A percentile compares a stretch with the other conserved stretches of the same genome.
Conservation (phyloP, 179 eudicot species). For the Beta macrorhiza region DNA sequence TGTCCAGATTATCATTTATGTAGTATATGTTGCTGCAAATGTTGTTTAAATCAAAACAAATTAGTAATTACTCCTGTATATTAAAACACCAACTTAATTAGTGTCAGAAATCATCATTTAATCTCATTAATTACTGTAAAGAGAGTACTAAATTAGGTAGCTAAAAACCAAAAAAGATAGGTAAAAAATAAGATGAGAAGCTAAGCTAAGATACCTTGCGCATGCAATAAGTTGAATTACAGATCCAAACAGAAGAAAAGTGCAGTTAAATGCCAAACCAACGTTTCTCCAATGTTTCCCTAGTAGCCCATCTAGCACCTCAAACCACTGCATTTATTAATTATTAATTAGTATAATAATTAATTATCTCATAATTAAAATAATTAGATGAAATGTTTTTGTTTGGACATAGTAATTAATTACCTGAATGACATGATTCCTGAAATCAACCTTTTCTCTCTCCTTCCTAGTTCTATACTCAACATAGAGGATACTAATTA, state of each 20-base stretch:
- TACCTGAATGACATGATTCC: slow-evolving; percentile 57
- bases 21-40: slow-evolving; percentile 52
- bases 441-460: slow-evolving; percentile 47
- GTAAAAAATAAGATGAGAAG: background rate
- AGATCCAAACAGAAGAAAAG: slow-evolving; percentile 55
- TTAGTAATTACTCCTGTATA: background rate
- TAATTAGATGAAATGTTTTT: background rate
- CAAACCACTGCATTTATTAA: slow-evolving; percentile 43
- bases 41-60: background rate
- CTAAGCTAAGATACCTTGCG: slow-evolving; percentile 38
- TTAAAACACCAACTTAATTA: background rate
- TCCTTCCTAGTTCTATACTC: slow-evolving; percentile 49
- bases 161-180: background rate
- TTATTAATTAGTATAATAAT: background rate
- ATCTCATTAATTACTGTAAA: background rate
- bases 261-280: slow-evolving; percentile 54
- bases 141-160: background rate
- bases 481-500: slow-evolving; percentile 45
- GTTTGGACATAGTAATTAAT: background rate
- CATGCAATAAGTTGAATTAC: slow-evolving; percentile 58
- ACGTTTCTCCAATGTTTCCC: slow-evolving; percentile 50
- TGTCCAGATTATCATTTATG: slow-evolving; percentile 52
- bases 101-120: slow-evolving; percentile 11
- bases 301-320: slow-evolving; percentile 50
- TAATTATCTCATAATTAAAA: background rate